Evolutionary conservation across 805 yeast genomes (phyloP), one percentile per base, ranked within the genome.

Genomic region (Cephaloascus fragrans): DNA sequence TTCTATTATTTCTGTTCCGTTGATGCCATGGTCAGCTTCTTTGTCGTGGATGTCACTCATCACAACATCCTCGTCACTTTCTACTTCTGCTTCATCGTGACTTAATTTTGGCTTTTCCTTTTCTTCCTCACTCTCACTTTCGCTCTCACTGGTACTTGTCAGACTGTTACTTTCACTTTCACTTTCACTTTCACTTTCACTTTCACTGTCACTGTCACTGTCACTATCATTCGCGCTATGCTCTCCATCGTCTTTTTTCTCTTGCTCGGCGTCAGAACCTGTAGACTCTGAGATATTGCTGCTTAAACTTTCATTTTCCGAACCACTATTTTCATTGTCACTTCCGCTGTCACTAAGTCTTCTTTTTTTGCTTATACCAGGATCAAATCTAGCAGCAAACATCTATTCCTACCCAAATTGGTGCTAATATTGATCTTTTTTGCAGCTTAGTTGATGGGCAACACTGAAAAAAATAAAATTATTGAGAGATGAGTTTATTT

Each of bases 321-420:
- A 2, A 57, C 26, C 37, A 16, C 32, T 34, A 17, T 26, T 34
- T 29, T 34, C 37, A 23, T n/a, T 26, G 37, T 36, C 41, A n/a
- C 38, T 35, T 36, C 39, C 43, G 34, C 40, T 33, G 31, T 35
- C 35, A 37, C 56, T 49, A 16, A 45, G 43, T 38, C 40, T 53
- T 40, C 62, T 50, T 43, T 47, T 47, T 37, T 53, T 50, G 18
- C 37, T 26, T 2, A 38, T 42, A 32, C 53, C 52, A 16, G 85
- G 85, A 46, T 76, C 83, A 48, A 73, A 80, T 53, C 86, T 64
- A 14, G 73, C 70, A 6, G 83, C 83, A 61, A 80, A 80, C 87
- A 80, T 29, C 19, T 26, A 6, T 31, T 31, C n/a, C 33, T 31
- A 6, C n/a, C 15, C 18, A 31, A 31, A n/a, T n/a, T n/a, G n/a